These are phyloP conservation scores for Mycena kentingensis DNA, from an alignment of 768 basidiomycete genomes.

Conservation along the genomic window DNA sequence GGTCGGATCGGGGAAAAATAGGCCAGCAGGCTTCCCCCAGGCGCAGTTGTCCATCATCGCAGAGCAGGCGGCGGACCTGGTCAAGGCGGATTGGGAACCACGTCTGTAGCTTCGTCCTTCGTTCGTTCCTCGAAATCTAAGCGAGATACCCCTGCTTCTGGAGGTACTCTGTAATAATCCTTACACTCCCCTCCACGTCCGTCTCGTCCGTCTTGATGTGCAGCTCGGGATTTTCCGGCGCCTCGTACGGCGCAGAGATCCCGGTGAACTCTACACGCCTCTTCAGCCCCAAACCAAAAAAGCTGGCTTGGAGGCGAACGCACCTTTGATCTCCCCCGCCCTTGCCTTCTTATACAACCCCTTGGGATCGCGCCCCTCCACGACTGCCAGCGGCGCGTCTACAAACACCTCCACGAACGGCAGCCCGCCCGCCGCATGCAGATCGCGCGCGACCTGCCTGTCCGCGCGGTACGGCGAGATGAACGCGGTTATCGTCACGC, in stretches of 20 bases:
- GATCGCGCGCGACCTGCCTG: constrained; percentile 75
- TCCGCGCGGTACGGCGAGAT: constrained; percentile 97
- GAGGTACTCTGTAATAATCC: constrained; percentile 80
- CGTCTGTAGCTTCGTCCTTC: too few species aligned
- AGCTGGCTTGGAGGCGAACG: constrained; percentile 10
- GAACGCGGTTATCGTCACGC: constrained; percentile 90
- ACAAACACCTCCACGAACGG: constrained; percentile 94
- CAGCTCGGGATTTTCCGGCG: constrained; percentile 81
- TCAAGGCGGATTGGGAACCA: too few species aligned
- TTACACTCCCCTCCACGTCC: constrained; percentile 77
- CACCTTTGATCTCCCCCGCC: constrained; percentile 94
- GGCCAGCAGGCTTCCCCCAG: too few species aligned
- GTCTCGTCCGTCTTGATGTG: constrained; percentile 87
- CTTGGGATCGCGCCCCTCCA: constrained; percentile 94
- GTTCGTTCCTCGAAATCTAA: too few species aligned
- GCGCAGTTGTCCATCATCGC: too few species aligned
- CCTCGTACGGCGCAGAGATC: constrained; percentile 95
- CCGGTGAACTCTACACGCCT: constrained; percentile 85
- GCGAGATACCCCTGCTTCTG: constrained; percentile 59
- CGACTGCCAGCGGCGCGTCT: constrained; percentile 86
- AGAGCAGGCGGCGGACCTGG: too few species aligned
- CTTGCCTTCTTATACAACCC: constrained; percentile 97
- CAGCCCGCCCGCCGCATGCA: constrained; percentile 73
- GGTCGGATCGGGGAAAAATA: too few species aligned
- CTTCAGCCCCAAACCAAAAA: neutral